Base-by-base conservation (phyloP, 176 grass and related monocot genomes). In the Poa annua region DNA sequence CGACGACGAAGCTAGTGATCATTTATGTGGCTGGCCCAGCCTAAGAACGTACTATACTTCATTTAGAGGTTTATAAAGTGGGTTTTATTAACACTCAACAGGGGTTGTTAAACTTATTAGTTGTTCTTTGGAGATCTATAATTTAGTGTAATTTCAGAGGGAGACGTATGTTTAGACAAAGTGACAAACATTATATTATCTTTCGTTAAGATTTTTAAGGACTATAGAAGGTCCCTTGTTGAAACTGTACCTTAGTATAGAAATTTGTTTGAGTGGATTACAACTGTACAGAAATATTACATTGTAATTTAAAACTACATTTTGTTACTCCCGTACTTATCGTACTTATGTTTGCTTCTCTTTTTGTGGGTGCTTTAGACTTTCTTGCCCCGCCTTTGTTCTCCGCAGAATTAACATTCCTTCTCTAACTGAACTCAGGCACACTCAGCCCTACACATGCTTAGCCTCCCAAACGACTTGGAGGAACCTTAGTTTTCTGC, bases 1-100 rank as follows among this genome's bases (percentile, higher is more conserved):
- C 8, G 51, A 26, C 3, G 21, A 81, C 29, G 29, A 82, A 2
- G 79, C 51, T 51, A n/a, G 14, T 77, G 20, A 59, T n/a, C 44
- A 50, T 15, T 50, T 29, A 38, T 6, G 45, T 17, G 20, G 16
- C 20, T 17, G 20, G 16, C 20, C 15, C 66, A 16, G n/a, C 29
- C 76, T n/a, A 48, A 21, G 6, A 16, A 21, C 32, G 13, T 5
- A 4, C 0, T 14, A 0, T 21, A 48, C 14, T 73, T 62, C 54
- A 29, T n/a, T 86, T 80, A 29, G 79, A 66, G 14, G 9, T 79
- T 81, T 78, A 45, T 29, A 47, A 71, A 16, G 24, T 15, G 13
- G 7, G 3, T 25, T 79, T 51, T 60, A 84, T 51, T 60, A 84
- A 52, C 3, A 33, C 11, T 69, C 61, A 16, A 74, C 1, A 15